These are phyloP conservation scores for Cryptosporidium meleagridis DNA, from an alignment of 169 alveolate genomes.

Conservation along the genomic window DNA sequence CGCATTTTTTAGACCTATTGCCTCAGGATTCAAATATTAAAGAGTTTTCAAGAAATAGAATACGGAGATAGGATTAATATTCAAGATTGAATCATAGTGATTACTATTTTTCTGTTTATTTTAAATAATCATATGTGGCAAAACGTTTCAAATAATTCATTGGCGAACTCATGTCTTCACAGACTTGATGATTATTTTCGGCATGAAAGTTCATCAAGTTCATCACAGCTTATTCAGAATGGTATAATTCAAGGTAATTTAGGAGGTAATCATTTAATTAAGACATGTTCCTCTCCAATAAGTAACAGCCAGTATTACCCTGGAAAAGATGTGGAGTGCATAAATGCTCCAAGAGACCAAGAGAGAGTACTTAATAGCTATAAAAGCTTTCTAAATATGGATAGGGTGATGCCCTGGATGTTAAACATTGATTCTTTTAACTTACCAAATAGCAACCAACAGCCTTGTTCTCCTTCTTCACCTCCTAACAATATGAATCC, in stretches of 20 bases:
- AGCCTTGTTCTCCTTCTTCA: background rate
- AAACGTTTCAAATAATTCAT: conserved; percentile 2
- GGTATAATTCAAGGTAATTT: background rate
- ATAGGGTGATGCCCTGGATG: conserved; percentile 69
- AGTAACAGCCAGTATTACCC: background rate
- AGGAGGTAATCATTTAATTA: background rate
- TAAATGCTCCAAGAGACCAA: background rate
- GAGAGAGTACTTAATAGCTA: conserved; percentile 32
- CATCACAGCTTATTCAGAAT: conserved; percentile 4
- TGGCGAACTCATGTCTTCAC: conserved; percentile 19
- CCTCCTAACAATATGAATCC: background rate
- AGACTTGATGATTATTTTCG: conserved; percentile 54
- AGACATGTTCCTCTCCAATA: background rate
- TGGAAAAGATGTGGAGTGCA: background rate
- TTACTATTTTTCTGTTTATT: background rate
- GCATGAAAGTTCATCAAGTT: conserved; percentile 11
- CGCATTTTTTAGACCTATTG: background rate
- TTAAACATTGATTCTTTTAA: conserved; percentile 14
- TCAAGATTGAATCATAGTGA: background rate
- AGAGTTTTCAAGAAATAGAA: background rate
- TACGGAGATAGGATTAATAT: background rate
- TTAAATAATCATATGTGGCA: conserved; percentile 48
- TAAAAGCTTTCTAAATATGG: conserved; percentile 30
- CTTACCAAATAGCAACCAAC: background rate
- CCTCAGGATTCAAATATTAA: background rate